Conservation (phyloP, 169 alveolate species). For the Cryptosporidium xiaoi region DNA sequence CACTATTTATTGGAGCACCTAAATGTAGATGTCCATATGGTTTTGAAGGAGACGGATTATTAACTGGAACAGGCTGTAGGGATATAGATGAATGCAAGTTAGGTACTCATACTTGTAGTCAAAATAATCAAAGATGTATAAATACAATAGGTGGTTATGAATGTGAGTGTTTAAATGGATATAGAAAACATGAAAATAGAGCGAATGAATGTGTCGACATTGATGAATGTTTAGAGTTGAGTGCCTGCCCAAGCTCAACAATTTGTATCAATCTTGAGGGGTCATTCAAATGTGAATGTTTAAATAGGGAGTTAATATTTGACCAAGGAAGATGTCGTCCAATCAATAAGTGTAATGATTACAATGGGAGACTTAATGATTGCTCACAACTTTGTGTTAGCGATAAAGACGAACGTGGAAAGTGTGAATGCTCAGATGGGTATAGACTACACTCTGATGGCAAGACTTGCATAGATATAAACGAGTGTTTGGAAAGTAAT, state of each 20-base stretch:
- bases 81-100: constrained; percentile 77
- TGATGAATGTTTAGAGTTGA: constrained; percentile 77
- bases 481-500: constrained; percentile 76
- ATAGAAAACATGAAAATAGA: constrained; percentile 73
- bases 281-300: constrained; percentile 76
- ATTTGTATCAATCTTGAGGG: constrained; percentile 78
- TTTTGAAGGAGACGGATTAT: constrained; percentile 77
- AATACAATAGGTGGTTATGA: constrained; percentile 76
- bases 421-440: constrained; percentile 76
- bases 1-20: constrained; percentile 76
- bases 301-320: constrained; percentile 73
- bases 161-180: constrained; percentile 77
- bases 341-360: constrained; percentile 77
- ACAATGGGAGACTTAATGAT: constrained; percentile 77
- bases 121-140: constrained; percentile 73
- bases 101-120: constrained; percentile 74
- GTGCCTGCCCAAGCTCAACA: constrained; percentile 75
- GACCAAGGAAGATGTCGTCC: constrained; percentile 77
- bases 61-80: constrained; percentile 76
- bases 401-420: constrained; percentile 73
- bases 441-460: constrained; percentile 74
- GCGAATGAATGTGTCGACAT: constrained; percentile 75
- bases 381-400: constrained; percentile 77
- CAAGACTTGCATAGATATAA: constrained; percentile 76
- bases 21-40: constrained; percentile 77